phyloP scores from a whole-genome alignment of 1,284 basidiomycete genomes.

The Uromyces viciae-fabae region DNA sequence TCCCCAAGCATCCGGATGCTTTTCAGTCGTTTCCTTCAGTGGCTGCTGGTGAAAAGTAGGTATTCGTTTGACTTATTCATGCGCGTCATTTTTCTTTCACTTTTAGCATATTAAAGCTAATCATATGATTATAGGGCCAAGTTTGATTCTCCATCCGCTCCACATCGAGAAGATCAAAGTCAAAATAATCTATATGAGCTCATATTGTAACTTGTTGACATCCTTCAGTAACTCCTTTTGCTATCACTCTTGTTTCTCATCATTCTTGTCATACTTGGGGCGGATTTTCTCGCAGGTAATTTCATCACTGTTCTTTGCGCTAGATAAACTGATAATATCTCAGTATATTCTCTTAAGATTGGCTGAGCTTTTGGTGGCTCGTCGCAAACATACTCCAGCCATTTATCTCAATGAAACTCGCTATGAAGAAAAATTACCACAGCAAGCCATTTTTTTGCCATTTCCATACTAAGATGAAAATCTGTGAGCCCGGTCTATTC shows the following conservation, averaged over 20 bases:
- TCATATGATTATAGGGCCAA: conserved; percentile 33
- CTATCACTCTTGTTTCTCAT: not conserved
- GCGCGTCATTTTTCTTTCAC: not conserved
- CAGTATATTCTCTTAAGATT: too few relatives aligned
- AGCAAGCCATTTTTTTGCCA: too few relatives aligned
- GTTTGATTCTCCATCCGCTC: conserved; percentile 44
- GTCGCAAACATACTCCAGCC: too few relatives aligned
- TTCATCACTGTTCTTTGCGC: too few relatives aligned
- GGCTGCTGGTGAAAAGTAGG: conserved; percentile 92
- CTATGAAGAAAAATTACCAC: too few relatives aligned
- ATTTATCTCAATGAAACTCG: too few relatives aligned
- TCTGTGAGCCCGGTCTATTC: too few relatives aligned
- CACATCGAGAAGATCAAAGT: conserved; percentile 14
- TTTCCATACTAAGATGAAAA: too few relatives aligned
- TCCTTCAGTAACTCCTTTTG: not conserved
- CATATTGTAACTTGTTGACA: conserved; percentile 9
- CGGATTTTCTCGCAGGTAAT: too few relatives aligned
- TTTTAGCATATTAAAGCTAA: too few relatives aligned
- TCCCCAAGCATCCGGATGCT: conserved; percentile 94
- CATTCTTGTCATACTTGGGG: not conserved
- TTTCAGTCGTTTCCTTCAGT: conserved; percentile 94
- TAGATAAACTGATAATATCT: too few relatives aligned
- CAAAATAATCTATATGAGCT: conserved; percentile 32
- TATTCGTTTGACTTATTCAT: not conserved
- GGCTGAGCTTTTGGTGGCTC: too few relatives aligned